Evolutionary conservation across 1,284 basidiomycete species (phyloP).

Genomic region (Pisolithus thermaeus): DNA sequence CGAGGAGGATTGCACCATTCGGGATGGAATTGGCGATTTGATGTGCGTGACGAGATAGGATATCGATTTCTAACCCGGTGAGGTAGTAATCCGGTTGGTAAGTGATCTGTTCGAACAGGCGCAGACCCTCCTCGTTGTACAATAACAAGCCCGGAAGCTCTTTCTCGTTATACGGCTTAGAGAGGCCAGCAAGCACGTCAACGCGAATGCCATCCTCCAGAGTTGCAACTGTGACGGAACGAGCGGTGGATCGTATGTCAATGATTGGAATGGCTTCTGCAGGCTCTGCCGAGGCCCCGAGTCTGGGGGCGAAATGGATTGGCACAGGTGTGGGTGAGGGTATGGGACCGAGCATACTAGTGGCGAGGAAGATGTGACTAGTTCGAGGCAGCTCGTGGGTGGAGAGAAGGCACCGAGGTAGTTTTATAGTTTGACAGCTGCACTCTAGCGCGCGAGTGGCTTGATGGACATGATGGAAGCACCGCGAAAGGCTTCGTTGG

Average conservation of each 20-base stretch:
- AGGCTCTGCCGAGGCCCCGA: not conserved
- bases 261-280: not conserved
- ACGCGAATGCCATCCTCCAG: not conserved
- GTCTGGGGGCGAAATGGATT: not conserved
- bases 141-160: conserved; percentile 3
- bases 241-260: not conserved
- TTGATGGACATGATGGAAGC: not conserved
- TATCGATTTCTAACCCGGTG: conserved; percentile 3
- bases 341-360: not conserved
- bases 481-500: not conserved
- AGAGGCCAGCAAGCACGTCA: conserved; percentile 1
- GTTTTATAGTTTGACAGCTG: not conserved
- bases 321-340: not conserved
- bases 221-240: not conserved
- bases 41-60: not conserved
- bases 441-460: not conserved
- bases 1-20: not conserved
- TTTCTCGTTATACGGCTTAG: conserved; percentile 5
- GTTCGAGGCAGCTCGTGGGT: not conserved
- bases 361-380: not conserved
- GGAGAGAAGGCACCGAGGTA: not conserved
- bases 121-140: conserved; percentile 6
- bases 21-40: conserved; percentile 1
- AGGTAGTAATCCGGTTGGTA: conserved; percentile 6
- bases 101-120: conserved; percentile 6